These are phyloP conservation scores for Turnera subulata DNA, from an alignment of 345 rosid species.

Conservation along the genomic window DNA sequence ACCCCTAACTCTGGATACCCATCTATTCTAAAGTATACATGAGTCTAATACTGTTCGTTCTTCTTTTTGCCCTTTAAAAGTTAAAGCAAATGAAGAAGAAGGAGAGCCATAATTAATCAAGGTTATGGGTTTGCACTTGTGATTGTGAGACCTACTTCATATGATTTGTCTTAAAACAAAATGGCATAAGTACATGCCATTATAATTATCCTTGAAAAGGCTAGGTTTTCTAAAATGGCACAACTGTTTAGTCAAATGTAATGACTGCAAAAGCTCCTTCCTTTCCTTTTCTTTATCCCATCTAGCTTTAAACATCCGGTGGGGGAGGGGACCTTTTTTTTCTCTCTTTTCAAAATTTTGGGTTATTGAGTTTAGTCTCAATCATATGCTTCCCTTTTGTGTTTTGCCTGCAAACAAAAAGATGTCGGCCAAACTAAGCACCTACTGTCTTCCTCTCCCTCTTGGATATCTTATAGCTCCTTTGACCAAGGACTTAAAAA, in stretches of 20 bases:
- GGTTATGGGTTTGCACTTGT: too few relatives aligned
- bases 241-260: slow-evolving; percentile 26
- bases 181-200: too few relatives aligned
- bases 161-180: too few relatives aligned
- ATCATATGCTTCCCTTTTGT: slow-evolving; percentile 24
- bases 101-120: too few relatives aligned
- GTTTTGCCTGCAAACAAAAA: slow-evolving; percentile 17
- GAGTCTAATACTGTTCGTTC: too few relatives aligned
- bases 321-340: slow-evolving; percentile 22
- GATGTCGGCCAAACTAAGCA: slow-evolving; percentile 40
- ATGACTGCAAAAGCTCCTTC: slow-evolving; percentile 29
- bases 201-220: slow-evolving; percentile 33
- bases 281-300: slow-evolving; percentile 26
- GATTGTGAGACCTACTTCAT: too few relatives aligned
- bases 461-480: too few relatives aligned
- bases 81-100: too few relatives aligned
- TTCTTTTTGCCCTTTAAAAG: too few relatives aligned
- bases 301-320: slow-evolving; percentile 14
- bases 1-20: too few relatives aligned
- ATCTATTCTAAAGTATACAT: too few relatives aligned
- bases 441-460: too few relatives aligned
- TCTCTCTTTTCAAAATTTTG: neutral
- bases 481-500: slow-evolving; percentile 17
- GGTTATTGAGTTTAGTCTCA: slow-evolving; percentile 28
- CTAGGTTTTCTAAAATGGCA: slow-evolving; percentile 19